These are phyloP conservation scores for Aspergillus viridinutans DNA, from an alignment of 2,329 filamentous ascomycete genomes.

Conservation along the genomic window DNA sequence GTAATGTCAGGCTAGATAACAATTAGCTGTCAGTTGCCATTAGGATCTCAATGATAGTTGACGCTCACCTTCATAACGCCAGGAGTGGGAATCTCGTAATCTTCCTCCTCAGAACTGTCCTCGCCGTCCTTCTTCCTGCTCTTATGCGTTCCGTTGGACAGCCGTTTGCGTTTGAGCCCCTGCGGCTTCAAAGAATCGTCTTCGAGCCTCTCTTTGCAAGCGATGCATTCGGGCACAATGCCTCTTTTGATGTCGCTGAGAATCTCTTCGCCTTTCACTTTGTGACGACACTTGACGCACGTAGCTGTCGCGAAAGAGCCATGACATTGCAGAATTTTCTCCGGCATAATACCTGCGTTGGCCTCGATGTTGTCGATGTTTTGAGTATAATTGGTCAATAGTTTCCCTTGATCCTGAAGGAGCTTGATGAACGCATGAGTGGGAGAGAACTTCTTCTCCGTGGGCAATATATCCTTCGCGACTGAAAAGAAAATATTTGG, in stretches of 20 bases:
- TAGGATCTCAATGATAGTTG: background rate
- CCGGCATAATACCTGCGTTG: conserved; percentile 72
- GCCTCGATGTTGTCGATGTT: conserved; percentile 97
- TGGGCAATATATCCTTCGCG: conserved; percentile 83
- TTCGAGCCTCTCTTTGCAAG: conserved; percentile 58
- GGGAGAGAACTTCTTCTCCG: conserved; percentile 74
- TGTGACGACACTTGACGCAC: conserved; percentile 75
- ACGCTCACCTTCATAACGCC: conserved; percentile 70
- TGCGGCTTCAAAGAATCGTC: conserved; percentile 39
- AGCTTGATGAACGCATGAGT: conserved; percentile 92
- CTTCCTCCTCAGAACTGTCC: conserved; percentile 54
- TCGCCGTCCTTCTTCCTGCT: conserved; percentile 55
- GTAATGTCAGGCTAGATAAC: conserved; percentile 75
- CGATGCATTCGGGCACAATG: conserved; percentile 70
- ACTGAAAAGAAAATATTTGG: conserved; percentile 87
- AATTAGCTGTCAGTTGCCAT: conserved; percentile 7
- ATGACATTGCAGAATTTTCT: conserved; percentile 91
- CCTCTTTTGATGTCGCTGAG: conserved; percentile 74
- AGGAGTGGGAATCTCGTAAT: conserved; percentile 62
- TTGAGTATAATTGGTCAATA: conserved; percentile 96
- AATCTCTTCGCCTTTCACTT: conserved; percentile 70
- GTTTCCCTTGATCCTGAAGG: conserved; percentile 79
- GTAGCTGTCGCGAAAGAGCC: conserved; percentile 91
- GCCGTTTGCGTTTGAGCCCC: conserved; percentile 51
- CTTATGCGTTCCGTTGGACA: conserved; percentile 43